phyloP scores from a whole-genome alignment of 2,329 filamentous ascomycete species.

The Talaromyces sp. region DNA sequence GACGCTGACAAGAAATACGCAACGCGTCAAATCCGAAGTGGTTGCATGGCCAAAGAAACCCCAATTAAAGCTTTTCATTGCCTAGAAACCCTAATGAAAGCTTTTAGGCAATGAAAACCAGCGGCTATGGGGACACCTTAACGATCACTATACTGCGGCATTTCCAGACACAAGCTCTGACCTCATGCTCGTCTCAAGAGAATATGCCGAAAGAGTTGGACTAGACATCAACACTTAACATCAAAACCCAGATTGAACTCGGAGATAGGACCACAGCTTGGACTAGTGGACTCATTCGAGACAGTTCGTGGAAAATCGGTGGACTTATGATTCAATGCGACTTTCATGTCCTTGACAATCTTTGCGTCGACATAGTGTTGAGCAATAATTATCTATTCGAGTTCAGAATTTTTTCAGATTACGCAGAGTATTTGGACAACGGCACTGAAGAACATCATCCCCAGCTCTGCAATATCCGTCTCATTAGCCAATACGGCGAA shows the following conservation, averaged over 20 bases:
- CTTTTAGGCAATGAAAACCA: not conserved
- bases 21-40: not conserved
- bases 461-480: not conserved
- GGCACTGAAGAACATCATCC: not conserved
- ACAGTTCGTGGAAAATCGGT: not conserved
- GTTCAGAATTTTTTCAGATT: not conserved
- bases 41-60: not conserved
- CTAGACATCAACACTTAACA: not conserved
- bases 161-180: not conserved
- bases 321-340: not conserved
- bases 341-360: not conserved
- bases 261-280: not conserved
- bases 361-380: not conserved
- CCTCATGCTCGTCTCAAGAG: not conserved
- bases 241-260: not conserved
- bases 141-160: not conserved
- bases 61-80: not conserved
- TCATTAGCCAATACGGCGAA: not conserved
- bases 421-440: not conserved
- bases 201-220: not conserved
- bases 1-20: not conserved
- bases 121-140: not conserved
- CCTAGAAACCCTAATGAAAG: not conserved
- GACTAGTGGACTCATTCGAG: not conserved
- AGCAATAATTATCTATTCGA: not conserved